Evolutionary conservation across 805 yeast genomes (phyloP).

Genomic region (Ogataea sp.): DNA sequence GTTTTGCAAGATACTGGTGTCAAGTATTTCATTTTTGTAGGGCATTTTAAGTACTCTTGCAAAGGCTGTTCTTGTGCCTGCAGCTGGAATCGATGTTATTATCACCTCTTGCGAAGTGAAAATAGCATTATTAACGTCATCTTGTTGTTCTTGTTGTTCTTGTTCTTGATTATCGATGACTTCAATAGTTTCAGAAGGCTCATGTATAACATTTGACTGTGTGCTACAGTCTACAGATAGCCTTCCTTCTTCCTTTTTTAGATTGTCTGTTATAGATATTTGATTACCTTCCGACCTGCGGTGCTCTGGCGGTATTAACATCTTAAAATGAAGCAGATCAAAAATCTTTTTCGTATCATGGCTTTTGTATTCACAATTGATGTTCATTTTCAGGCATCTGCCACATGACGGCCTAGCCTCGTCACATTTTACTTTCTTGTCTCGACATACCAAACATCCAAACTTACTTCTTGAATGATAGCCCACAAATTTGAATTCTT

Average conservation of each 20-base stretch:
- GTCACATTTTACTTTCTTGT: constrained; percentile 59
- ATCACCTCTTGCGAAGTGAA: background rate
- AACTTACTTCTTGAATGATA: constrained; percentile 34
- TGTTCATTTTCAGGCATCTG: constrained; percentile 39
- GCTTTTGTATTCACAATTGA: constrained; percentile 59
- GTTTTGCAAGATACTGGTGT: background rate
- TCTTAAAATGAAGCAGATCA: background rate
- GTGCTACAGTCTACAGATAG: no score
- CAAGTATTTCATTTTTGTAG: background rate
- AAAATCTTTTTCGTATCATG: constrained; percentile 34
- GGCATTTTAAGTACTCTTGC: background rate
- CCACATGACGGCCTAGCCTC: constrained; percentile 57
- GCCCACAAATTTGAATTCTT: constrained; percentile 1
- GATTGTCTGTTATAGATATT: background rate
- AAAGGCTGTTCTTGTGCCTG: background rate
- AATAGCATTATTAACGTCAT: background rate
- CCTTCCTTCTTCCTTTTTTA: background rate
- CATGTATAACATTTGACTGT: background rate
- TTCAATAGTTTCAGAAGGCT: no score
- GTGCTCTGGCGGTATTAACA: background rate
- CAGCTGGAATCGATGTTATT: background rate
- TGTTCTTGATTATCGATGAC: no score
- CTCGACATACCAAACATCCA: constrained; percentile 58
- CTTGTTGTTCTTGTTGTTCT: background rate
- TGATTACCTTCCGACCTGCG: background rate